phyloP scores from a whole-genome alignment of 495 filamentous ascomycete genomes.

The Hyphodiscus hymeniophilus region DNA sequence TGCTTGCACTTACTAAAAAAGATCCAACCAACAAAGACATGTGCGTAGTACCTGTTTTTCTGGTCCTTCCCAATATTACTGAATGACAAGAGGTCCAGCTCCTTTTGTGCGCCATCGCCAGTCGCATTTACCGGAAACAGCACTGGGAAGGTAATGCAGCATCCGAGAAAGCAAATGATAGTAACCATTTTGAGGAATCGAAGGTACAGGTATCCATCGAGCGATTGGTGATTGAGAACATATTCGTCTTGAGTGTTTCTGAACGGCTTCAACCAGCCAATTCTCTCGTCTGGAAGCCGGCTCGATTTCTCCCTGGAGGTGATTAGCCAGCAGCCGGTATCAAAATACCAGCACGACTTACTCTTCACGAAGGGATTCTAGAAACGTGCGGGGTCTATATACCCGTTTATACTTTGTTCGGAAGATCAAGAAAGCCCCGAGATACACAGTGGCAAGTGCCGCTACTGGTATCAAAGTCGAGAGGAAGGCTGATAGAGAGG shows the following conservation, averaged over 20 bases:
- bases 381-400: constrained; percentile 82
- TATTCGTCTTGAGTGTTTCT: constrained; percentile 73
- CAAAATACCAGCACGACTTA: constrained; percentile 23
- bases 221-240: constrained; percentile 77
- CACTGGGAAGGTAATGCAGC: constrained; percentile 73
- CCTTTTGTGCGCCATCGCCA: constrained; percentile 53
- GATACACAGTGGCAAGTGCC: constrained; percentile 51
- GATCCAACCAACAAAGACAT: constrained; percentile 65
- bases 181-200: constrained; percentile 71
- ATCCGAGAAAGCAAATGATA: constrained; percentile 69
- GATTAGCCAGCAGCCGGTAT: too few species aligned
- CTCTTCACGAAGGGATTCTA: constrained; percentile 60
- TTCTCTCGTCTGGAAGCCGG: constrained; percentile 53
- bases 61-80: constrained; percentile 53
- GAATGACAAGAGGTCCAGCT: constrained; percentile 76
- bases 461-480: constrained; percentile 65
- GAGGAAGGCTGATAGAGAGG: constrained; percentile 36
- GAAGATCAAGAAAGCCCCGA: constrained; percentile 66
- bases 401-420: constrained; percentile 60
- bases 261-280: constrained; percentile 68
- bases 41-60: constrained; percentile 67
- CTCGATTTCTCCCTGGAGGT: constrained; percentile 60
- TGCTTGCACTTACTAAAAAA: constrained; percentile 54
- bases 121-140: constrained; percentile 84
- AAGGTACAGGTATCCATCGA: constrained; percentile 82